phyloP scores from a whole-genome alignment of 352 stramenopile genomes.

The Blastocystis sp. region DNA sequence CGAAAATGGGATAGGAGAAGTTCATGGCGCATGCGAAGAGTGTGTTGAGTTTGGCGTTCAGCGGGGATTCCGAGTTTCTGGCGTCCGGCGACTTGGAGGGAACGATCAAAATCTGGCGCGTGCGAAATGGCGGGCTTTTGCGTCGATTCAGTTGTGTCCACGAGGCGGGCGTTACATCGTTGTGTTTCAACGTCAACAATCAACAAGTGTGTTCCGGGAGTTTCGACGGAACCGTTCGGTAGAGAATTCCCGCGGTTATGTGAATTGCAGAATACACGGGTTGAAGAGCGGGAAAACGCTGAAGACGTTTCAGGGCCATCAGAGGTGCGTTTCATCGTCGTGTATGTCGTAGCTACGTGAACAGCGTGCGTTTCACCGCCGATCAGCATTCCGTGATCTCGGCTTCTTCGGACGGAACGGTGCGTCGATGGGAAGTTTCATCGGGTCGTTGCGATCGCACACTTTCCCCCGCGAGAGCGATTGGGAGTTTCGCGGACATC shows the following conservation, averaged over 20 bases:
- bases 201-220: slow-evolving; percentile 76
- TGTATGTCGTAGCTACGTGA: slow-evolving; percentile 68
- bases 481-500: slow-evolving; percentile 17
- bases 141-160: slow-evolving; percentile 71
- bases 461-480: slow-evolving; percentile 62
- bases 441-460: slow-evolving; percentile 72
- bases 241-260: not conserved
- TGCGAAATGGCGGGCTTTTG: not conserved
- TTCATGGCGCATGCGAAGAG: slow-evolving; percentile 78
- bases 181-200: slow-evolving; percentile 75
- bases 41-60: slow-evolving; percentile 76
- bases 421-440: slow-evolving; percentile 77
- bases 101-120: slow-evolving; percentile 58
- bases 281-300: slow-evolving; percentile 78
- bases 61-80: slow-evolving; percentile 73
- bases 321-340: not conserved
- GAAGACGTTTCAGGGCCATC: slow-evolving; percentile 73
- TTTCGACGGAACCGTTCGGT: slow-evolving; percentile 74
- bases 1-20: slow-evolving; percentile 65
- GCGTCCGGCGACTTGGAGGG: slow-evolving; percentile 74
- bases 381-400: slow-evolving; percentile 67
- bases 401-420: slow-evolving; percentile 75
- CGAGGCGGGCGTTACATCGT: slow-evolving; percentile 70
- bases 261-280: slow-evolving; percentile 68
- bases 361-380: slow-evolving; percentile 70